These are phyloP conservation scores for Coemansia sp. DNA, from an alignment of 371 early-diverging fungal genomes.

Conservation along the genomic window DNA sequence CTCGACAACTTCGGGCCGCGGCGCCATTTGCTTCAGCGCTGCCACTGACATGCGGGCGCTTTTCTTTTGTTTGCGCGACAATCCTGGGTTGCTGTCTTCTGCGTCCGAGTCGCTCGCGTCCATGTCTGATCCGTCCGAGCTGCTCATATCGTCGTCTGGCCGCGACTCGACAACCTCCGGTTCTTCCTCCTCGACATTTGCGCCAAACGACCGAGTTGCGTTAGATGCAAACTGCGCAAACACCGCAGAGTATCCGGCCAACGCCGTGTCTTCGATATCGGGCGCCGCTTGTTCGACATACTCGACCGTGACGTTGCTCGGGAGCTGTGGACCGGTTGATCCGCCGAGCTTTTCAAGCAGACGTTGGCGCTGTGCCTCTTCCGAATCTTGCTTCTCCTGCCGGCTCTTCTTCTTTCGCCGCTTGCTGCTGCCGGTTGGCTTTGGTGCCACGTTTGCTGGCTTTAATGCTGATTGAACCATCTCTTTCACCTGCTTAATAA, in stretches of 20 bases:
- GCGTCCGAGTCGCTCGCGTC: slow-evolving; percentile 1
- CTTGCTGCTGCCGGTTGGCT: slow-evolving; percentile 2
- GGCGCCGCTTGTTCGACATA: slow-evolving; percentile 28
- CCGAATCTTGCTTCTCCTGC: slow-evolving; percentile 32
- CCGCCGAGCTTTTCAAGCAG: slow-evolving; percentile 13
- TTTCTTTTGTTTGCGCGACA: slow-evolving; percentile 40
- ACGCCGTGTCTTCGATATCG: slow-evolving; percentile 9
- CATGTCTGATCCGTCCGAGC: slow-evolving; percentile 9
- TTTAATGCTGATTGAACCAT: too few species aligned
- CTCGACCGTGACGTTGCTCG: slow-evolving; percentile 24
- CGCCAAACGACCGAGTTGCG: slow-evolving; percentile 37
- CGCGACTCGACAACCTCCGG: slow-evolving; percentile 2
- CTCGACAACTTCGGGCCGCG: slow-evolving; percentile 95
- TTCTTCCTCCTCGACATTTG: slow-evolving; percentile 1
- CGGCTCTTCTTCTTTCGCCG: slow-evolving; percentile 47
- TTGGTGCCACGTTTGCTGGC: too few species aligned
- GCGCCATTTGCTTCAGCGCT: slow-evolving; percentile 87
- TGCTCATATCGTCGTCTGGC: slow-evolving; percentile 4
- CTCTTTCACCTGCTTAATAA: too few species aligned
- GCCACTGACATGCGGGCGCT: slow-evolving; percentile 77
- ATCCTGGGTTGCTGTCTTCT: neutral
- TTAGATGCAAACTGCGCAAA: slow-evolving; percentile 37
- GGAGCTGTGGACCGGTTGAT: slow-evolving; percentile 5
- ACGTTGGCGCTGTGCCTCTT: slow-evolving; percentile 20
- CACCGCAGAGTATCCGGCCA: slow-evolving; percentile 19